phyloP scores from a whole-genome alignment of 106 monocot genomes.

The Acorus gramineus region DNA sequence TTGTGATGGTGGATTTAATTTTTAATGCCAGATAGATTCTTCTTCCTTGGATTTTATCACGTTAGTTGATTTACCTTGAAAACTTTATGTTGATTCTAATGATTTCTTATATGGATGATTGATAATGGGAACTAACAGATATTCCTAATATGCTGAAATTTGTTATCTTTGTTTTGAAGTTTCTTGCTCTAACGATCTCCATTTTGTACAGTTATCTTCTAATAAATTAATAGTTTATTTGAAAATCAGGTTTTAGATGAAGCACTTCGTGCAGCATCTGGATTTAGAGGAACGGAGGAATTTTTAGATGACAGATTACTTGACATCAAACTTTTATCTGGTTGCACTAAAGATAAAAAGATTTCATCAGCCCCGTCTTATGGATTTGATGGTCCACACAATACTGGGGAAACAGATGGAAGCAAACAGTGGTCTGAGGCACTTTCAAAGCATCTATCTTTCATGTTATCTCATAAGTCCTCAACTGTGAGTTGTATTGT shows the following conservation, averaged over 20 bases:
- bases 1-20: too few relatives aligned
- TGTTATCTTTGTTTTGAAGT: too few relatives aligned
- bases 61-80: too few relatives aligned
- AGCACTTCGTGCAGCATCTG: slow-evolving; percentile 88
- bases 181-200: too few relatives aligned
- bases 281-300: slow-evolving; percentile 85
- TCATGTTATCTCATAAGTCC: slow-evolving; percentile 43
- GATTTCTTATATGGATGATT: too few relatives aligned
- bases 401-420: slow-evolving; percentile 25
- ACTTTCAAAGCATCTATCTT: slow-evolving; percentile 54
- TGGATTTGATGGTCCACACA: slow-evolving; percentile 23
- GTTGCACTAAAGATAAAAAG: slow-evolving; percentile 36
- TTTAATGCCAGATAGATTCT: too few relatives aligned
- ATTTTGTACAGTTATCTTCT: too few relatives aligned
- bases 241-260: slow-evolving; percentile 79
- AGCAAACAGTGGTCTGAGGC: slow-evolving; percentile 52
- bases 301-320: slow-evolving; percentile 49
- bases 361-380: slow-evolving; percentile 81
- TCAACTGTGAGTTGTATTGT: slow-evolving; percentile 39
- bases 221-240: not conserved
- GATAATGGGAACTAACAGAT: too few relatives aligned
- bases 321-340: slow-evolving; percentile 53
- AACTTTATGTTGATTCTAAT: too few relatives aligned
- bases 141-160: too few relatives aligned
- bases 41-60: too few relatives aligned